Base-by-base conservation (phyloP, 2,329 filamentous ascomycete species). In the Sporothrix mexicana region DNA sequence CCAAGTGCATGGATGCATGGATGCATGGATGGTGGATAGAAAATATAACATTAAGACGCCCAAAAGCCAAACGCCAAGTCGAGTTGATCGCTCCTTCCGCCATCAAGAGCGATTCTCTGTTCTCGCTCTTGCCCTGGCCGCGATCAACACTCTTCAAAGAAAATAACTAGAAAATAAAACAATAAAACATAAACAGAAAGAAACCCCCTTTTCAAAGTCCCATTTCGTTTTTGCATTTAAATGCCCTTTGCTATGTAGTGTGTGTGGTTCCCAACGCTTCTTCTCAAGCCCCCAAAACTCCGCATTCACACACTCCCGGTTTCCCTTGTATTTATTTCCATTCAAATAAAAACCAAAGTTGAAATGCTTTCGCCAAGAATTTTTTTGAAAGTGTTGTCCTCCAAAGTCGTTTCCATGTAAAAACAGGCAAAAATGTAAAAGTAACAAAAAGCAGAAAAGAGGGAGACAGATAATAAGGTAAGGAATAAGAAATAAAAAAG, bases 311-410 rank as follows among this genome's bases (percentile, higher is more conserved):
- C n/a, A n/a, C 8, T 8, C 1, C 9, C 51, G 36, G 15, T 43
- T 41, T 41, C 69, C 55, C 25, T 51, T 55, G 45, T 53, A 43
- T 66, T 71, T 55, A 66, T 55, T 66, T 66, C 59, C 59, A 66
- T 66, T 53, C 17, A 53, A 45, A 55, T 55, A 66, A 55, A 62
- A 55, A 70, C n/a, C n/a, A 53, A 55, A 41, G 15, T 36, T 51
- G 7, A 10, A 61, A 36, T 36, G 6, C 30, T 20, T 36, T 23
- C 41, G 13, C 30, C 30, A 4, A n/a, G 53, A 66, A 13, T 66
- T 23, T 59, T 30, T 51, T 47, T 36, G 30, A 36, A 36, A 36
- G 43, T 25, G 53, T 61, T 45, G 13, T 7, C 23, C 55, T 23
- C 51, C 43, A 59, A 25, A 62, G 57, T 67, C 51, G n/a, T 62